Evolutionary conservation across 2,329 filamentous ascomycete species (phyloP).

Genomic region (Paraphoma sp.): DNA sequence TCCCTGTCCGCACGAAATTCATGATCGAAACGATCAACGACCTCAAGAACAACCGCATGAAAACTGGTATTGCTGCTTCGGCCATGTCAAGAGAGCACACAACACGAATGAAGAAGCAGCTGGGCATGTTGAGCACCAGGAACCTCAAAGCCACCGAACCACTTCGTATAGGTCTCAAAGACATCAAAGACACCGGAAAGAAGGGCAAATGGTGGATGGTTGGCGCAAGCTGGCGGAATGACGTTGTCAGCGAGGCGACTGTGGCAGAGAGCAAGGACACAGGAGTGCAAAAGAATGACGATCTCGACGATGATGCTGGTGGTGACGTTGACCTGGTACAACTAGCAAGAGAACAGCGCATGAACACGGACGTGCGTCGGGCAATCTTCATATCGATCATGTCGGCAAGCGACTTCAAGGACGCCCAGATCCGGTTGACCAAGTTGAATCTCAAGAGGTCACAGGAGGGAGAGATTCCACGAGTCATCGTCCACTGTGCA

Average conservation of each 20-base stretch:
- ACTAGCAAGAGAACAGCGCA: slow-evolving; percentile 80
- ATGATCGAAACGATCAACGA: slow-evolving; percentile 98
- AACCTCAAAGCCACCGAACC: slow-evolving; percentile 78
- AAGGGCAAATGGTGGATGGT: slow-evolving; percentile 99
- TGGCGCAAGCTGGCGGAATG: slow-evolving; percentile 81
- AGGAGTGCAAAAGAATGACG: slow-evolving; percentile 8
- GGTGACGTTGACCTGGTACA: slow-evolving; percentile 68
- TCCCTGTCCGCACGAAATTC: slow-evolving; percentile 90
- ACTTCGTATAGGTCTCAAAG: slow-evolving; percentile 78
- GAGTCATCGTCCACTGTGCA: slow-evolving; percentile 85
- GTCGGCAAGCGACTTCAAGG: slow-evolving; percentile 81
- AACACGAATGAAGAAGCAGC: slow-evolving; percentile 84
- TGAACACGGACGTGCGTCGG: slow-evolving; percentile 84
- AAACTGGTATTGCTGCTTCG: slow-evolving; percentile 73
- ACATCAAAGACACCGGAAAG: slow-evolving; percentile 83
- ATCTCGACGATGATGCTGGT: slow-evolving; percentile 24
- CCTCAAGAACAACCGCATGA: slow-evolving; percentile 91
- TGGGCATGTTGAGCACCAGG: slow-evolving; percentile 76
- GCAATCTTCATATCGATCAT: slow-evolving; percentile 95
- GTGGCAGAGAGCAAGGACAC: slow-evolving; percentile 45
- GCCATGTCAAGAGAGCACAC: slow-evolving; percentile 80
- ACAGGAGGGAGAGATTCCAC: slow-evolving; percentile 84
- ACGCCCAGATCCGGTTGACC: slow-evolving; percentile 78
- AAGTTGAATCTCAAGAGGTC: slow-evolving; percentile 86
- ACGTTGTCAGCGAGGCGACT: slow-evolving; percentile 43